Conservation (phyloP, 2,329 filamentous ascomycete genomes). For the Venturia aucupariae region DNA sequence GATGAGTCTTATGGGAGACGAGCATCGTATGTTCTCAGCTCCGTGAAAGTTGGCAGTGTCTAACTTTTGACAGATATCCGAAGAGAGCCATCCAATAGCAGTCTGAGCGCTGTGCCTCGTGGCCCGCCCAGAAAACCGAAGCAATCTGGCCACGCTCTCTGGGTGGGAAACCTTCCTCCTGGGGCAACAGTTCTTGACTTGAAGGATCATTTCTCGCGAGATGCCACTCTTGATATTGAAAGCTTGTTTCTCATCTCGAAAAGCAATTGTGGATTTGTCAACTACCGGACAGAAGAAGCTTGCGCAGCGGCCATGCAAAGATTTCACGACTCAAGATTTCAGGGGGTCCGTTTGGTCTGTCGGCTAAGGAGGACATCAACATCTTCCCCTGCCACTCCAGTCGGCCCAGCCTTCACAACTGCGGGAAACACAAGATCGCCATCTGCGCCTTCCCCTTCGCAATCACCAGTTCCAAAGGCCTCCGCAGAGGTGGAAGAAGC, state of each 20-base stretch:
- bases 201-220: constrained; percentile 83
- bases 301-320: constrained; percentile 70
- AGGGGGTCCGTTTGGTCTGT: constrained; percentile 77
- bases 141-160: constrained; percentile 76
- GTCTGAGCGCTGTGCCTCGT: constrained; percentile 24
- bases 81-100: constrained; percentile 8
- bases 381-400: constrained; percentile 40
- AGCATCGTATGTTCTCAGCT: not conserved
- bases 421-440: constrained; percentile 18
- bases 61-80: not conserved
- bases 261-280: constrained; percentile 95
- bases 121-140: constrained; percentile 59
- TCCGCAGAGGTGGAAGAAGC: constrained; percentile 1
- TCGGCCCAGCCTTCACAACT: constrained; percentile 42
- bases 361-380: constrained; percentile 55
- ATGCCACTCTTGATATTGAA: constrained; percentile 65
- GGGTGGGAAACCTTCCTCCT: constrained; percentile 89
- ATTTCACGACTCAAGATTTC: constrained; percentile 85
- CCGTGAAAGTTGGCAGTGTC: not conserved
- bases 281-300: constrained; percentile 72
- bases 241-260: constrained; percentile 92
- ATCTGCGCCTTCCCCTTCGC: constrained; percentile 20
- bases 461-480: constrained; percentile 19
- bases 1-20: not conserved
- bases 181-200: constrained; percentile 71